Evolutionary conservation across 1,284 basidiomycete genomes (phyloP), one percentile per base, ranked within the genome.

Genomic region (Trametes versicolor): DNA sequence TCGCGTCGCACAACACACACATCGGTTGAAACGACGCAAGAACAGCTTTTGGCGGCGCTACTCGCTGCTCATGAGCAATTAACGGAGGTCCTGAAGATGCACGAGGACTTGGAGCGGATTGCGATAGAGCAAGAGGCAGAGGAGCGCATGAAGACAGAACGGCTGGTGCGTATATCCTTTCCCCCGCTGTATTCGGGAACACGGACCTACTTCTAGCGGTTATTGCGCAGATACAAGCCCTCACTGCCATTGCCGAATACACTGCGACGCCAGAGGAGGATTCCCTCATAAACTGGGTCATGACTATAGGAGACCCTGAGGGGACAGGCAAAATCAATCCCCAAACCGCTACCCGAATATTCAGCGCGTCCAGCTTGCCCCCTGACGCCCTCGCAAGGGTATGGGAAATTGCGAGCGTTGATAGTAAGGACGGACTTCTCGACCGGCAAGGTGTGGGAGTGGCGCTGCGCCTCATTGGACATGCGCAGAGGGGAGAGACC

Each of bases 391-490:
- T 99, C 60, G 94, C 95, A 37, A 91, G 97, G 80, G 92, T 99
- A 72, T 99, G 97, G 97, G 86, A 85, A 47, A 83, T 99, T 65
- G 91, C 96, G 50, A 97, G 99, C 81, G 90, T 92, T 47, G 91
- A 95, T 34, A 96, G 97, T 81, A 93, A 93, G 66, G 95, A 96
- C 1, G 95, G 90, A 80, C 85, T 69, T 15, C 56, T 99, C 63
- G 90, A 94, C n/a, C 87, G 85, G 68, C 94, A 93, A 70, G 91
- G 91, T 36, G 92, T 95, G 74, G 90, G 93, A 49, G 85, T 93
- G 67, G 96, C 94, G 4, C 83, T 97, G 39, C 86, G 97, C 58
- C 83, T 99, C 47, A 96, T 99, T 68, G 95, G 92, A 1, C 94
- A 94, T 85, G 91, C 95, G 8, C 98, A 99, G 82, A 89, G 89